Base-by-base conservation (phyloP, 2,329 filamentous ascomycete genomes). In the Calonectria hongkongensis region DNA sequence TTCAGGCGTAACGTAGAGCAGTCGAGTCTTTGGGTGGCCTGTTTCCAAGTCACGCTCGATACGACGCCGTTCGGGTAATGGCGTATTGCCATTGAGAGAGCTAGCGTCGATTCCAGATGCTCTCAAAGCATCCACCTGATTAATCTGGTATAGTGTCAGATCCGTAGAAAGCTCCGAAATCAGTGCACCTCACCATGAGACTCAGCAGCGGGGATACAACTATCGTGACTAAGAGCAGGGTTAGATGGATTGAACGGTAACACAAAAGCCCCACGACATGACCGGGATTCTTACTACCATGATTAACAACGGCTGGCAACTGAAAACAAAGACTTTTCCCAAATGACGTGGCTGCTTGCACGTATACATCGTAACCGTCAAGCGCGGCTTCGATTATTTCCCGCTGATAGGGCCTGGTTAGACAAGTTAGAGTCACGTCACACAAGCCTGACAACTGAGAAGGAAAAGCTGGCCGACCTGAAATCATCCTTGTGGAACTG, bases 321-420 rank as follows among this genome's bases (percentile, higher is more conserved):
- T 98, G 96, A 82, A 96, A 98, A 85, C 96, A 98, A 66, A 98
- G 84, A 80, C 95, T 97, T 84, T 98, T 98, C 50, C 96, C 96
- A 83, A 98, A 98, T 12, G 93, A 95, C 3, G 94, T 96, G 68
- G 94, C 94, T 58, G 96, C 96, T 84, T 98, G 96, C 1, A 98
- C 90, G 81, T 98, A 98, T 51, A 98, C 94, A 92, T 98, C 96
- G 74, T 96, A 89, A 18, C 95, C 94, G 69, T 94, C 91, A 10
- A 98, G 88, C 3, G 94, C 94, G 9, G 95, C 94, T 71, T 90
- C 88, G 68, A 98, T 96, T 70, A 98, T 95, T 80, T 98, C 95
- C 72, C 94, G 92, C 82, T 98, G 96, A 45, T 94, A 87, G 13
- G 95, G 95, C 78, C 95, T 95, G 73, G 12, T 71, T 62, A 67